A percentile compares a stretch with the other conserved stretches of the same genome.
Evolutionary conservation across 2,329 filamentous ascomycete species (phyloP).

Genomic region (Fusarium nanum): DNA sequence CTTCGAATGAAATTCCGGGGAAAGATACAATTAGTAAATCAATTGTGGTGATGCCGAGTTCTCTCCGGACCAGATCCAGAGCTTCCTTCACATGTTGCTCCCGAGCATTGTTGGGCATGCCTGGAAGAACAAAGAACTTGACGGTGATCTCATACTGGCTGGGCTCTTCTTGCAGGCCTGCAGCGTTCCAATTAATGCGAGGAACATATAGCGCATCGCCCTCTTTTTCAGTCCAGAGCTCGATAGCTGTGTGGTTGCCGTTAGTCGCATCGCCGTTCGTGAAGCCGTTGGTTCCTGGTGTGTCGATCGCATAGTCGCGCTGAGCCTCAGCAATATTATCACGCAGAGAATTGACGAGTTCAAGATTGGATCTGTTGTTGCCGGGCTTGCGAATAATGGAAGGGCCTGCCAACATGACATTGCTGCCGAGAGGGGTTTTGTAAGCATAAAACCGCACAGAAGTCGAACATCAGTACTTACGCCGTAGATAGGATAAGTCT

Average conservation of each 20-base stretch:
- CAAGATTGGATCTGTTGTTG: constrained; percentile 85
- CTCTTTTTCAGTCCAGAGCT: constrained; percentile 76
- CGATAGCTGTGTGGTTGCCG: constrained; percentile 42
- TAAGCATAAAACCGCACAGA: constrained; percentile 34
- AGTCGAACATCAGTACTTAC: constrained; percentile 62
- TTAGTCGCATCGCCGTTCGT: constrained; percentile 46
- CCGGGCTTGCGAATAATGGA: constrained; percentile 85
- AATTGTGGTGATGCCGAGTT: constrained; percentile 79
- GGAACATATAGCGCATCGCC: constrained; percentile 78
- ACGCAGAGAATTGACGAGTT: constrained; percentile 88
- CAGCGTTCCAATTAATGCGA: constrained; percentile 76
- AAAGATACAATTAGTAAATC: constrained; percentile 94
- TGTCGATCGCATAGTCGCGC: constrained; percentile 63
- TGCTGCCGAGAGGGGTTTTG: constrained; percentile 59
- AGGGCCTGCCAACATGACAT: constrained; percentile 86
- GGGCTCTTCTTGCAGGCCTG: constrained; percentile 82
- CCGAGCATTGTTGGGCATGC: constrained; percentile 72
- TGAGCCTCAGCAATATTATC: constrained; percentile 83
- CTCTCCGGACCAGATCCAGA: constrained; percentile 80
- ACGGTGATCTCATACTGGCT: constrained; percentile 93
- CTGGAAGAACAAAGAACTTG: constrained; percentile 92
- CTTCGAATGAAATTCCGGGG: constrained; percentile 92
- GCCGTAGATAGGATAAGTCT: constrained; percentile 88
- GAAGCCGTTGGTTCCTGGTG: constrained; percentile 50
- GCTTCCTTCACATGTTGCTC: constrained; percentile 80